phyloP scores from a whole-genome alignment of 1,284 basidiomycete species.

The Marasmius sp. region DNA sequence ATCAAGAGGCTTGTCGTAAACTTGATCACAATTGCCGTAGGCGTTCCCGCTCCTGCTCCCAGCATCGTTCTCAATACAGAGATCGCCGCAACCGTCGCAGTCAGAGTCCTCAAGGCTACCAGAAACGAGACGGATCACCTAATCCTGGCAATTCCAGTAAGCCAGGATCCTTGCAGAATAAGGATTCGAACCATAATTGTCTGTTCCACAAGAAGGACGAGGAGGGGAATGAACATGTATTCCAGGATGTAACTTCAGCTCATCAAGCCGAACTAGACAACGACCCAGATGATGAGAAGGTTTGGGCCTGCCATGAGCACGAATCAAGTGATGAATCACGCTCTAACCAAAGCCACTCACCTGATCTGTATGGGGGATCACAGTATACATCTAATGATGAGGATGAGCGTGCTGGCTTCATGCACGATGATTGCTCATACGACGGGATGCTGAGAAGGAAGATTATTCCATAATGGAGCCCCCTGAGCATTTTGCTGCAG shows the following conservation, averaged over 20 bases:
- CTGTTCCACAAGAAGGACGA: no score
- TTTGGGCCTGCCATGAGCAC: neutral
- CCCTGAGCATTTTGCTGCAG: neutral
- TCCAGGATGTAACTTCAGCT: no score
- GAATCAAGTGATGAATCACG: neutral
- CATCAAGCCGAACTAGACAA: no score
- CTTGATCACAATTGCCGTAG: neutral
- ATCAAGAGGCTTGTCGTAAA: neutral
- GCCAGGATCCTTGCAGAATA: no score
- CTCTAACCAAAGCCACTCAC: neutral
- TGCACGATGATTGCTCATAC: neutral
- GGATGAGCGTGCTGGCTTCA: neutral
- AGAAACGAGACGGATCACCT: no score
- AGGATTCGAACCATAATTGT: no score
- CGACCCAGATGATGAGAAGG: no score
- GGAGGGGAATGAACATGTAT: no score
- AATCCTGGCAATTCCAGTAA: no score
- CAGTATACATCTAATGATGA: neutral
- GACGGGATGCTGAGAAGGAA: neutral
- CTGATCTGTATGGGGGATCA: no score
- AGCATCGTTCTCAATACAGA: neutral
- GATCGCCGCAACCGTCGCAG: neutral
- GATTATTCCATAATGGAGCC: neutral
- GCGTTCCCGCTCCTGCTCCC: neutral
- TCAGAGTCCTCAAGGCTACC: no score